A percentile compares a stretch with the other conserved stretches of the same genome.
Evolutionary conservation across 208 protist species (phyloP).

Genomic region (Leptomonas seymouri): DNA sequence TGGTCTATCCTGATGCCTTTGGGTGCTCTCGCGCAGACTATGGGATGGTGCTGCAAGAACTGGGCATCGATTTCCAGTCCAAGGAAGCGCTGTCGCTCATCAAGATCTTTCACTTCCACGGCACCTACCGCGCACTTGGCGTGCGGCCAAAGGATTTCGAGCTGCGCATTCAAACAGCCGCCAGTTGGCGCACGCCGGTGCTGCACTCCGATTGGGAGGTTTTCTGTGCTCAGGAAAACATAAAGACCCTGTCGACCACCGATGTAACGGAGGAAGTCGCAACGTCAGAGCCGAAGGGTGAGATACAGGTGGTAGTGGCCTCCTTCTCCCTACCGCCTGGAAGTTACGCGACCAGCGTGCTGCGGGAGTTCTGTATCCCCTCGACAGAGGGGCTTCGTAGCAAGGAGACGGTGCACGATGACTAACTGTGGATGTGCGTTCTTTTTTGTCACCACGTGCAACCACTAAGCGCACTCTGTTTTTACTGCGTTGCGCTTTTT

Average conservation of each 20-base stretch:
- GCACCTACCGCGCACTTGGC: slow-evolving; percentile 78
- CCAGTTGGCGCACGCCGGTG: slow-evolving; percentile 49
- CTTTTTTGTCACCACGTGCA: too few species aligned
- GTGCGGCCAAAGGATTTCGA: slow-evolving; percentile 51
- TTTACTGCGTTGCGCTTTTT: too few species aligned
- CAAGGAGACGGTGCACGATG: slow-evolving; percentile 9
- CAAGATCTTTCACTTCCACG: slow-evolving; percentile 89
- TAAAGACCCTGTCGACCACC: background rate
- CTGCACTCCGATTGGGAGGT: slow-evolving; percentile 70
- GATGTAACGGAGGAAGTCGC: background rate
- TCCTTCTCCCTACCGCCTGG: slow-evolving; percentile 84
- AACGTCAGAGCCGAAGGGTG: slow-evolving; percentile 21
- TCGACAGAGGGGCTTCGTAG: slow-evolving; percentile 49
- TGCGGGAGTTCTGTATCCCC: slow-evolving; percentile 75
- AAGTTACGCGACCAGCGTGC: slow-evolving; percentile 85
- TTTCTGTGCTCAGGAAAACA: slow-evolving; percentile 11
- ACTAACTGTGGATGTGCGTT: background rate
- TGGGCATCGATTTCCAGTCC: slow-evolving; percentile 34
- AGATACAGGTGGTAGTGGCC: slow-evolving; percentile 47
- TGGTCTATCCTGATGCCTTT: slow-evolving; percentile 68
- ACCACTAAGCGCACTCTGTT: background rate
- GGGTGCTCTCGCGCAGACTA: slow-evolving; percentile 69
- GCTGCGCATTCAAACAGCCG: slow-evolving; percentile 33
- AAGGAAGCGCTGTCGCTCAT: slow-evolving; percentile 43
- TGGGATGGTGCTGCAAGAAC: slow-evolving; percentile 23